phyloP scores from a whole-genome alignment of 345 rosid species.

The Populus euphratica region DNA sequence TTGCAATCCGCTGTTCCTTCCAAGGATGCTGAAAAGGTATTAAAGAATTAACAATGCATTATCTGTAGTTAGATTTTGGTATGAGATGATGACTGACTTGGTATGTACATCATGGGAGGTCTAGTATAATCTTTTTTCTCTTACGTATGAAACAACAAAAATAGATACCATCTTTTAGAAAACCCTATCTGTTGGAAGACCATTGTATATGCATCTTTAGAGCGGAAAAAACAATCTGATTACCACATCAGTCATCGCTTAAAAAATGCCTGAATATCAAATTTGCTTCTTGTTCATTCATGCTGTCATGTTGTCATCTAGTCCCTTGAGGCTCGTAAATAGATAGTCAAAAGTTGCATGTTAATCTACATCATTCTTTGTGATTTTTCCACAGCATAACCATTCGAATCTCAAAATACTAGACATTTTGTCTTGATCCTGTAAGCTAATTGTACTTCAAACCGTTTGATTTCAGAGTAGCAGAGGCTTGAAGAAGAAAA shows the following conservation, averaged over 20 bases:
- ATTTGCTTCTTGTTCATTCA: not conserved
- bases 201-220: not conserved
- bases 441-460: not conserved
- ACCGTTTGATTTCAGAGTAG: constrained; percentile 39
- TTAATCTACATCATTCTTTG: not conserved
- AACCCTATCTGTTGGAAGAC: not conserved
- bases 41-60: not conserved
- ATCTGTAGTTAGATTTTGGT: not conserved
- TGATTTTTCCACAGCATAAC: not conserved
- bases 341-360: not conserved
- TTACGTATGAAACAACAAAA: not conserved
- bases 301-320: not conserved
- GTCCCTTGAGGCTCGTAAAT: not conserved
- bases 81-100: not conserved
- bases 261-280: not conserved
- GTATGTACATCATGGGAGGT: not conserved
- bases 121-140: not conserved
- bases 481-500: constrained; percentile 61
- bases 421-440: not conserved
- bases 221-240: not conserved
- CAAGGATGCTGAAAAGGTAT: constrained; percentile 51
- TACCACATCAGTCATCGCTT: not conserved
- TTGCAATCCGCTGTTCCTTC: constrained; percentile 12
- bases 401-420: not conserved
- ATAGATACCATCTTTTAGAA: not conserved